Conservation (phyloP, 2,329 filamentous ascomycete genomes). For the Aspergillus jensenii region DNA sequence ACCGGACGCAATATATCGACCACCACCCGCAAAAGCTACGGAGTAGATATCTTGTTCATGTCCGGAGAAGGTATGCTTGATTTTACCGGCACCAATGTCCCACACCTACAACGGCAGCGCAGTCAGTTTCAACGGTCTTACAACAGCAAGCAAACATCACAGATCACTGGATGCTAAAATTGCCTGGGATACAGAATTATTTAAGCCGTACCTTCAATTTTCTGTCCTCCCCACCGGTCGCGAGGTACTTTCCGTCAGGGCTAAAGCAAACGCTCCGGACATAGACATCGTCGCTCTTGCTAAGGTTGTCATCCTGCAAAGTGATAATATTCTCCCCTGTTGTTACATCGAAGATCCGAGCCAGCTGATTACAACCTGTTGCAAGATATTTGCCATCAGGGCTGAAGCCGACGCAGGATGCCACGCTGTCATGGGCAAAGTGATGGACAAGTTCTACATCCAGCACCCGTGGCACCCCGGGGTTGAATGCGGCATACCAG, state of each 20-base stretch:
- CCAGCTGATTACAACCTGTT: slow-evolving; percentile 95
- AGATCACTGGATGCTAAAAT: no score
- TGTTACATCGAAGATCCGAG: slow-evolving; percentile 95
- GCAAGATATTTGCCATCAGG: slow-evolving; percentile 93
- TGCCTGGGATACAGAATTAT: no score
- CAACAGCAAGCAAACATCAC: no score
- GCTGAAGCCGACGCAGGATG: slow-evolving; percentile 97
- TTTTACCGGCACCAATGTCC: slow-evolving; percentile 81
- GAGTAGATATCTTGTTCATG: slow-evolving; percentile 99
- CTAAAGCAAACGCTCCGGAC: slow-evolving; percentile 99
- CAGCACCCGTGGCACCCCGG: slow-evolving; percentile 79
- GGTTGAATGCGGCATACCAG: slow-evolving; percentile 98
- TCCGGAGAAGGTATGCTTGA: slow-evolving; percentile 87
- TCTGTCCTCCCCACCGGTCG: slow-evolving; percentile 96
- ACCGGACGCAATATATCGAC: slow-evolving; percentile 90
- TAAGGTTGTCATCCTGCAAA: slow-evolving; percentile 82
- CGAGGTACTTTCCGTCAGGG: slow-evolving; percentile 88
- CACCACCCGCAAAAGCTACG: slow-evolving; percentile 89
- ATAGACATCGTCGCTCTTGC: slow-evolving; percentile 88
- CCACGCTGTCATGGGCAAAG: slow-evolving; percentile 88
- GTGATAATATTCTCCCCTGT: slow-evolving; percentile 85
- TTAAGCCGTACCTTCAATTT: slow-evolving; percentile 70
- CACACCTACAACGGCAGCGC: slow-evolving; percentile 64
- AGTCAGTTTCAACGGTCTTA: no score
- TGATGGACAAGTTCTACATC: slow-evolving; percentile 95